Evolutionary conservation across 2,329 filamentous ascomycete genomes (phyloP).

Genomic region (Phoma sp.): DNA sequence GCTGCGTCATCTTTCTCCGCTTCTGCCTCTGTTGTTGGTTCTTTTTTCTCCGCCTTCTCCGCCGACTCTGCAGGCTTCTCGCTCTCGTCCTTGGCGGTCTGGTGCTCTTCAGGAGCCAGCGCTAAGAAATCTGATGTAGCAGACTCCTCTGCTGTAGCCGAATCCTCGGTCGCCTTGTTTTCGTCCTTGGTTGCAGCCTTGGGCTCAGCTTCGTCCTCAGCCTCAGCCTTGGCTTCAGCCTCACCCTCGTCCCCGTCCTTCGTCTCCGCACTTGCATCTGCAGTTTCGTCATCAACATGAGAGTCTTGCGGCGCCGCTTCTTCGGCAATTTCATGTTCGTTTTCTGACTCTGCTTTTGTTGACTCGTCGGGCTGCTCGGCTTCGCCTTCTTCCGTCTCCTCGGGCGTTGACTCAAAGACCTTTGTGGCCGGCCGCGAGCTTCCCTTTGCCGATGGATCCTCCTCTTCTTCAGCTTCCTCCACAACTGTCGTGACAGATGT

Average conservation of each 20-base stretch:
- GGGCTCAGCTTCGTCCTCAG: background rate
- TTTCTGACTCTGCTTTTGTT: background rate
- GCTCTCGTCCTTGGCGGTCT: constrained; percentile 1
- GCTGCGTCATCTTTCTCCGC: constrained; percentile 1
- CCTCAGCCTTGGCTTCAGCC: background rate
- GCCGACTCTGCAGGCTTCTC: constrained; percentile 1
- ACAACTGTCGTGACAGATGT: constrained; percentile 77
- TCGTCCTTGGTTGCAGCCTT: constrained; percentile 5
- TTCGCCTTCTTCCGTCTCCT: constrained; percentile 9
- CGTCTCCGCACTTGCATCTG: constrained; percentile 11
- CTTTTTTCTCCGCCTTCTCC: constrained; percentile 6
- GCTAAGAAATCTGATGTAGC: constrained; percentile 5
- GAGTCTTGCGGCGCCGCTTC: background rate
- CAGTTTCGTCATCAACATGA: background rate
- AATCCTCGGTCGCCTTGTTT: background rate
- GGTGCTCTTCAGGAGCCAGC: constrained; percentile 2
- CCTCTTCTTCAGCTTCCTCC: constrained; percentile 80
- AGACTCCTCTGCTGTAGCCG: background rate
- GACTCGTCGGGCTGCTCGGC: constrained; percentile 4
- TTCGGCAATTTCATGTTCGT: background rate
- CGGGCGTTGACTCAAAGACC: constrained; percentile 25
- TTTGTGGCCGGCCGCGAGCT: constrained; percentile 24
- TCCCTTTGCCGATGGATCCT: constrained; percentile 26
- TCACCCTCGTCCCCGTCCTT: background rate
- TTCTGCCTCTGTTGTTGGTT: background rate